Evolutionary conservation across 805 yeast genomes (phyloP).

Genomic region (Metschnikowia amazonensis): DNA sequence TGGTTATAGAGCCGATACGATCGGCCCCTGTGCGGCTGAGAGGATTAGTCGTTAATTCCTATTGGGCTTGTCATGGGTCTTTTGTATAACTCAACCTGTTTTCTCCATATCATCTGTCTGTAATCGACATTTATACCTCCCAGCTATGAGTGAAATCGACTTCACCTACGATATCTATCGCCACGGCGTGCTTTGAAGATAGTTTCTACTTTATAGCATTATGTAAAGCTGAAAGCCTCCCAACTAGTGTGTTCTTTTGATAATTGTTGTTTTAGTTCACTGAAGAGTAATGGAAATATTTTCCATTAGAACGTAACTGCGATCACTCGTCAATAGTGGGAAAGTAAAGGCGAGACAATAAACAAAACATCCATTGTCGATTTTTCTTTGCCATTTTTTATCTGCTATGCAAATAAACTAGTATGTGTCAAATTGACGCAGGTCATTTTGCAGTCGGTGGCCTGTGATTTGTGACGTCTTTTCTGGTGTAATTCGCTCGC

Average conservation of each 20-base stretch:
- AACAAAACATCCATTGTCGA: neutral
- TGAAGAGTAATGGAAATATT: neutral
- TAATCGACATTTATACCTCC: neutral
- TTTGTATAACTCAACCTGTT: neutral
- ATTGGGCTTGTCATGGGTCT: neutral
- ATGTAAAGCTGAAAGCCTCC: too few relatives aligned
- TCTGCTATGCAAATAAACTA: neutral
- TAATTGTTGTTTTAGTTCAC: neutral
- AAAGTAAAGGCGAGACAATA: neutral
- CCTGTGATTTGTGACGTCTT: constrained; percentile 6
- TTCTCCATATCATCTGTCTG: neutral
- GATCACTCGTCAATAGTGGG: neutral
- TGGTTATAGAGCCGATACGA: neutral
- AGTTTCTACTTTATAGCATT: neutral
- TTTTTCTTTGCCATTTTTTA: neutral
- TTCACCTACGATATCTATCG: too few relatives aligned
- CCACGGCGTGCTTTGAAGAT: neutral
- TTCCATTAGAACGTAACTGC: neutral
- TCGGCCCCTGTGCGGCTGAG: constrained; percentile 4
- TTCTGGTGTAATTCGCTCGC: constrained; percentile 3
- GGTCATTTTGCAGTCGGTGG: neutral
- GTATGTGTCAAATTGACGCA: neutral
- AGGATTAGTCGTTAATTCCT: neutral
- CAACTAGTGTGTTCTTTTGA: neutral
- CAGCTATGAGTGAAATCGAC: neutral